Evolutionary conservation across 2,329 filamentous ascomycete species (phyloP), one percentile per base, ranked within the genome.

Genomic region (Fusarium sp.): DNA sequence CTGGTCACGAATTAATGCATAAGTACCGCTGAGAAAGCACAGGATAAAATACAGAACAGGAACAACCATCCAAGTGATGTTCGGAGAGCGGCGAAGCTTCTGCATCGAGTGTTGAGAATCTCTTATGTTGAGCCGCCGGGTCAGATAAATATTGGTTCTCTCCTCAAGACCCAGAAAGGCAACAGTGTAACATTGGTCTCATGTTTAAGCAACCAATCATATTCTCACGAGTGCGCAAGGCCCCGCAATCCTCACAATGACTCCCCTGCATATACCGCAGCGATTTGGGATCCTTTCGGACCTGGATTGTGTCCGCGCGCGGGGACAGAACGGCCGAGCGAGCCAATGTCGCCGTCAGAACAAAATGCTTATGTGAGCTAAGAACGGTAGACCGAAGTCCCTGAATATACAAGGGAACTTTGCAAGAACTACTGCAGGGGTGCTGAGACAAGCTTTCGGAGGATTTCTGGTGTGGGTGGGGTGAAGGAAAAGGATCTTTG

Each of bases 291-390:
- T 20, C 18, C 25, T 32, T 32, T 32, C 25, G 18, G 45, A 27
- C 9, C 45, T n/a, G 45, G 45, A 47, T 32, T 47, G 16, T 30
- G 25, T 47, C 45, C 43, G 43, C 45, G 45, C 45, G 45, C 25
- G 18, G 45, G 45, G 45, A 30, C 25, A 47, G 45, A 47, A 47
- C 45, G 45, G 25, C 25, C 25, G 45, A 30, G 45, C 45, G 45
- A 47, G 45, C 45, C 25, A 47, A 47, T 47, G 45, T 47, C 45
- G 45, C 25, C 45, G 45, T 47, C 22, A 51, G 30, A 38, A 51
- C 22, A 38, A 40, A 20, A 40, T 51, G 47, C 47, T 51, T 51
- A 51, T 51, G 47, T 51, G 47, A 40, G 47, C 30, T 27, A 51
- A 51, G 32, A 40, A 51, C 48, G 48, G 48, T 32, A 34, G 46